Percentiles rank a stretch among this genome's conserved stretches.
Conservation (phyloP, 805 yeast species). For the Alloascoidea africana region DNA sequence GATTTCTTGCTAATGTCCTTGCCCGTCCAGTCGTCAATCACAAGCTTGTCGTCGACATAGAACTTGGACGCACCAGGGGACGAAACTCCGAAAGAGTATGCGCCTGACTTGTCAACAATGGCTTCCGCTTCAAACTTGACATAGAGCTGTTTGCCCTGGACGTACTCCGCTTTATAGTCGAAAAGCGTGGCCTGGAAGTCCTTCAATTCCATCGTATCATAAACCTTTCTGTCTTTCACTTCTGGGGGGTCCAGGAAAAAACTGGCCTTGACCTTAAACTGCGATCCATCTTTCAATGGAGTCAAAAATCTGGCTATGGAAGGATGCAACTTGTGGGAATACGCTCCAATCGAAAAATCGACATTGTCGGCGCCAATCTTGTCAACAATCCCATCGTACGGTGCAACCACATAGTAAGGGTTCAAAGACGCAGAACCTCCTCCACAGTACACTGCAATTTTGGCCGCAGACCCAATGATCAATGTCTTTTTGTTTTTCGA, state of each 20-base stretch:
- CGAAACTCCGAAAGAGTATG: conserved; percentile 35
- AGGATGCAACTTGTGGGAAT: conserved; percentile 1
- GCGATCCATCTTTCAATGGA: background rate
- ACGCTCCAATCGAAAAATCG: conserved; percentile 1
- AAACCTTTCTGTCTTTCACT: background rate
- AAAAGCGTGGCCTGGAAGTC: background rate
- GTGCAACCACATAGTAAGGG: conserved; percentile 32
- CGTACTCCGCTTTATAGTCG: background rate
- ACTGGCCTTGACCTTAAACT: background rate
- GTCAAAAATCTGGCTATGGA: background rate
- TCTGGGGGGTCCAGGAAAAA: background rate
- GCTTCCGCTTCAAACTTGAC: background rate
- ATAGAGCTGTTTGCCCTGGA: background rate
- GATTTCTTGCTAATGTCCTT: conserved; percentile 18
- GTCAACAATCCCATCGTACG: conserved; percentile 28
- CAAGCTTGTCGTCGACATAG: conserved; percentile 33
- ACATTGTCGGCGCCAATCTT: conserved; percentile 9
- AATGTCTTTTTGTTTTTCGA: conserved; percentile 25
- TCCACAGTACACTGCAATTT: conserved; percentile 33
- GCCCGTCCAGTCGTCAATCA: conserved; percentile 39
- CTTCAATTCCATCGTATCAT: background rate
- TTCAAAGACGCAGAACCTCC: conserved; percentile 47
- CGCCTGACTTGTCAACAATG: conserved; percentile 24
- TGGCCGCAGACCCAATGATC: conserved; percentile 48
- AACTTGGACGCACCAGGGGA: conserved; percentile 40